These are phyloP conservation scores for Amauroascus niger DNA, from an alignment of 2,329 filamentous ascomycete genomes.

Conservation along the genomic window DNA sequence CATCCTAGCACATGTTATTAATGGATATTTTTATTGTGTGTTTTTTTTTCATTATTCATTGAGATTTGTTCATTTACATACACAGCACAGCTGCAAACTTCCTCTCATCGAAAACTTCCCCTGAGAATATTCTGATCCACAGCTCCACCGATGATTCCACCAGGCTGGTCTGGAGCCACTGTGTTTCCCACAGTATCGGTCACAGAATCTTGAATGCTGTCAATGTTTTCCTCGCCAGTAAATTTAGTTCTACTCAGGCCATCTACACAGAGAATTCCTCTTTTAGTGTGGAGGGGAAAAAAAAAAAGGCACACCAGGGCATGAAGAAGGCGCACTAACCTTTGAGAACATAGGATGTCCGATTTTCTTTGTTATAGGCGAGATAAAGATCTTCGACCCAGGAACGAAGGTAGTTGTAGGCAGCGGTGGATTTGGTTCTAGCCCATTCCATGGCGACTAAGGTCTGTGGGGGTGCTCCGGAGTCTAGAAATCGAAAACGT, in stretches of 20 bases:
- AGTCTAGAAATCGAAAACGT: not conserved
- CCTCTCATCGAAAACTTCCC: constrained; percentile 2
- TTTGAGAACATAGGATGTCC: constrained; percentile 7
- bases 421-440: not conserved
- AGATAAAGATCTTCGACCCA: constrained; percentile 9
- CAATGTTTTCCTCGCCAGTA: constrained; percentile 6
- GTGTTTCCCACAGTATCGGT: constrained; percentile 5
- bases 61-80: not conserved
- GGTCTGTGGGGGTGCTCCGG: not conserved
- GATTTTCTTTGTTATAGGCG: constrained; percentile 9
- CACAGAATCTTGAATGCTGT: not conserved
- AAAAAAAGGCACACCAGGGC: not conserved
- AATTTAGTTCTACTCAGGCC: constrained; percentile 1
- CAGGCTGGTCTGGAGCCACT: constrained; percentile 1
- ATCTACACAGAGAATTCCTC: not conserved
- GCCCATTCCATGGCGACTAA: constrained; percentile 5
- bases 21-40: not conserved
- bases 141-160: not conserved
- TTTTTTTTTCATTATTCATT: not conserved
- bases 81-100: not conserved
- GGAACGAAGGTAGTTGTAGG: constrained; percentile 8
- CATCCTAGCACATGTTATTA: not conserved
- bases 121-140: constrained; percentile 6
- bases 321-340: not conserved
- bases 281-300: not conserved